phyloP scores from a whole-genome alignment of 2,329 filamentous ascomycete species.

The Pleoardoris graminearum region DNA sequence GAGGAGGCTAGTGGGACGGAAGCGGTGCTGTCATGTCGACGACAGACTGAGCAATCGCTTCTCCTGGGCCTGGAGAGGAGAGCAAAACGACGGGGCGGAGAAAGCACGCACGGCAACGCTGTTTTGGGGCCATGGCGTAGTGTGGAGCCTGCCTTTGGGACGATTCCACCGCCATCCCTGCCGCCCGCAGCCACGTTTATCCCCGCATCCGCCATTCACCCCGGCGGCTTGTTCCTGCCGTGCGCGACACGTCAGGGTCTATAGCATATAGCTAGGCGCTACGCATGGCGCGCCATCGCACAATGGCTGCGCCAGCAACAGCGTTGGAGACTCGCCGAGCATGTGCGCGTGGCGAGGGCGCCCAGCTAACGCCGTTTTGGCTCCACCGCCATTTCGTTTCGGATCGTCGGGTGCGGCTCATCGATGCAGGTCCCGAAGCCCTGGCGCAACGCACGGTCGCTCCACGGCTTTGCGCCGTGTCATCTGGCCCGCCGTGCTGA shows the following conservation, averaged over 20 bases:
- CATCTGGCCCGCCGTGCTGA: neutral
- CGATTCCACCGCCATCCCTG: too few species aligned
- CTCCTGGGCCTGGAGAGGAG: neutral
- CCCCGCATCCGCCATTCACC: neutral
- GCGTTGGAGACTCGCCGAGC: too few species aligned
- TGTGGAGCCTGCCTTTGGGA: conserved; percentile 4
- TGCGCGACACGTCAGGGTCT: neutral
- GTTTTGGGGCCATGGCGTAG: conserved; percentile 1
- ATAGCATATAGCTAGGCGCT: neutral
- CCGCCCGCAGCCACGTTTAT: too few species aligned
- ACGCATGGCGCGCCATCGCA: neutral
- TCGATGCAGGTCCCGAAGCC: neutral
- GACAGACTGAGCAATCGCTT: neutral
- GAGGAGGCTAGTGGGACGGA: neutral
- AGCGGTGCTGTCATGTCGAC: neutral
- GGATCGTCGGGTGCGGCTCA: neutral
- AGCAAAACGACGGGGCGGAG: conserved; percentile 6
- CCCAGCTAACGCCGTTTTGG: too few species aligned
- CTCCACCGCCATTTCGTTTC: conserved; percentile 8
- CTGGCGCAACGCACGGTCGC: neutral
- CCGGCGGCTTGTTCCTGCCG: neutral
- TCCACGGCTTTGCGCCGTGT: neutral
- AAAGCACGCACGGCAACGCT: conserved; percentile 4
- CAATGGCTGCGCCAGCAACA: neutral
- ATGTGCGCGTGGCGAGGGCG: too few species aligned